Evolutionary conservation across 768 basidiomycete species (phyloP).

Genomic region (Kondoa malvinella): DNA sequence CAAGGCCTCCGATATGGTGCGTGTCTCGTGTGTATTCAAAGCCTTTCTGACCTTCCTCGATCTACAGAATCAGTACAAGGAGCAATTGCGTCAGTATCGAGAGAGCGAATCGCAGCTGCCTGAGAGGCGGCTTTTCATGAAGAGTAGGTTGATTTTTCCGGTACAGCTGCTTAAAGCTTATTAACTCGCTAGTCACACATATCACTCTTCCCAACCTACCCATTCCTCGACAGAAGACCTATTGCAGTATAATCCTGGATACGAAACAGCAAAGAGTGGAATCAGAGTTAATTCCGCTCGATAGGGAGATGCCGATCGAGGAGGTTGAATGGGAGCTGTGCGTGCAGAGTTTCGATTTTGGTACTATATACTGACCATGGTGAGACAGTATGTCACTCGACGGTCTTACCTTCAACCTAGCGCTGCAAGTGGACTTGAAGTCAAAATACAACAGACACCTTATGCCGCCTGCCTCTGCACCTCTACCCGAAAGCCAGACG

Average conservation of each 20-base stretch:
- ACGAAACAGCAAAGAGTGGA: neutral
- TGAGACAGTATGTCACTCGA: neutral
- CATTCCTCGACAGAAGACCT: neutral
- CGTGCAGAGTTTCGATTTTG: neutral
- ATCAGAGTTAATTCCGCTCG: neutral
- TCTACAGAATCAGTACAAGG: neutral
- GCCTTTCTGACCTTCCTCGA: neutral
- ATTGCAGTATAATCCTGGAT: neutral
- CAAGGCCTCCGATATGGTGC: neutral
- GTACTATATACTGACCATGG: neutral
- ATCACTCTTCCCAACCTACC: neutral
- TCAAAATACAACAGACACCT: neutral
- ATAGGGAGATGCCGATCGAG: neutral
- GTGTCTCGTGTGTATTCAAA: neutral
- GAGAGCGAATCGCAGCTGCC: neutral
- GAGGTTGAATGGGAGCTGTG: neutral
- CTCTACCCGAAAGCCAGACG: neutral
- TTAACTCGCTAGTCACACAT: neutral
- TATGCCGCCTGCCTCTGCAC: neutral
- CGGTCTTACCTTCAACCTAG: neutral
- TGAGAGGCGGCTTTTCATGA: neutral
- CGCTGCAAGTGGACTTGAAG: neutral
- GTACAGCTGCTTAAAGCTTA: neutral
- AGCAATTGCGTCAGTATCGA: neutral
- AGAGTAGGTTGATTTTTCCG: neutral